phyloP scores from a whole-genome alignment of 768 basidiomycete genomes.

The Pleurotus cornucopiae region DNA sequence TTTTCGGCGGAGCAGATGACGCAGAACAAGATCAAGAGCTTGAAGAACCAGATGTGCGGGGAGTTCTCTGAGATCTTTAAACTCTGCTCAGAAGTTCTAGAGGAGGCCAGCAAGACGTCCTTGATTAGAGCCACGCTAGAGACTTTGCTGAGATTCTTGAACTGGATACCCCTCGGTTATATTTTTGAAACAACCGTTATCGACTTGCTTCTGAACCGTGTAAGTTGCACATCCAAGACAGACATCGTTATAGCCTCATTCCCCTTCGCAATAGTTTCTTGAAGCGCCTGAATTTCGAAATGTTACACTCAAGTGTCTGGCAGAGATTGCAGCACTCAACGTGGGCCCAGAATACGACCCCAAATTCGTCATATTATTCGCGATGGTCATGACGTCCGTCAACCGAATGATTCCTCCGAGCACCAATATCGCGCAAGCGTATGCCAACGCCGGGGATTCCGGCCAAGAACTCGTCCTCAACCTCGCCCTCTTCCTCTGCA shows the following conservation, averaged over 20 bases:
- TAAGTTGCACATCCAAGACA: constrained; percentile 36
- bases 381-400: constrained; percentile 96
- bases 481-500: constrained; percentile 94
- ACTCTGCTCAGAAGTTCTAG: constrained; percentile 92
- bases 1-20: constrained; percentile 99
- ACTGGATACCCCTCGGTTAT: constrained; percentile 99
- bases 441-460: constrained; percentile 81
- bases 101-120: constrained; percentile 94
- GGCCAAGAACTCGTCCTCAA: constrained; percentile 98
- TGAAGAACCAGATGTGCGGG: constrained; percentile 98
- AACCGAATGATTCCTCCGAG: constrained; percentile 96
- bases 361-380: constrained; percentile 96
- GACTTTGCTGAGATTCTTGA: constrained; percentile 91
- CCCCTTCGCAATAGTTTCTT: constrained; percentile 65
- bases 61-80: constrained; percentile 98
- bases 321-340: constrained; percentile 92
- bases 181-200: constrained; percentile 99
- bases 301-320: constrained; percentile 92
- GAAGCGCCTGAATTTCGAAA: constrained; percentile 97
- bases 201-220: constrained; percentile 86
- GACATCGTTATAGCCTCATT: constrained; percentile 8
- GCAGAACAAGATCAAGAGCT: constrained; percentile 92
- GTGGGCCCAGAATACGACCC: constrained; percentile 96
- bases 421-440: constrained; percentile 92
- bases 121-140: constrained; percentile 93